Conservation (phyloP, 306 rosid species). For the Vicia sativa region DNA sequence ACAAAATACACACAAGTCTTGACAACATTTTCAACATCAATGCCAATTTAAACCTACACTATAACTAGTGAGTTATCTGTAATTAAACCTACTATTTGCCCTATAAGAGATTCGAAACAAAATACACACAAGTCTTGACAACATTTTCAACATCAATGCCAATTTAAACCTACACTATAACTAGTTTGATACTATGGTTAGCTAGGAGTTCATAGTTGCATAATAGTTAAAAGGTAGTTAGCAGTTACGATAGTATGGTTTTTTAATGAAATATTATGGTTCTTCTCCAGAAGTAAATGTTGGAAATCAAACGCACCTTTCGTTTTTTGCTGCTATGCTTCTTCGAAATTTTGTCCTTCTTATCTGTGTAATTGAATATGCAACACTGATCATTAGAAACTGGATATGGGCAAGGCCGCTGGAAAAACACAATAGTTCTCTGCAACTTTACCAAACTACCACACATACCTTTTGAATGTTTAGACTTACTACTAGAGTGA, state of each 20-base stretch:
- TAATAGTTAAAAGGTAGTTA: slow-evolving; percentile 11
- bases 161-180: slow-evolving; percentile 3
- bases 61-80: neutral
- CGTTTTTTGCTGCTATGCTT: slow-evolving; percentile 88
- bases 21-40: slow-evolving; percentile 7
- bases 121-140: slow-evolving; percentile 3
- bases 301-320: slow-evolving; percentile 64
- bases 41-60: slow-evolving; percentile 14
- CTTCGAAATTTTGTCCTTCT: slow-evolving; percentile 76
- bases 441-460: slow-evolving; percentile 25
- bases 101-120: slow-evolving; percentile 16
- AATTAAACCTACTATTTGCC: neutral
- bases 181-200: slow-evolving; percentile 4
- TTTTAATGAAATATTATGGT: slow-evolving; percentile 20
- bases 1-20: slow-evolving; percentile 8
- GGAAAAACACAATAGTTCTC: slow-evolving; percentile 17
- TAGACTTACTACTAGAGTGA: slow-evolving; percentile 70
- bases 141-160: slow-evolving; percentile 13
- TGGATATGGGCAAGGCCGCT: neutral
- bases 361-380: slow-evolving; percentile 57
- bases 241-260: neutral
- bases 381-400: slow-evolving; percentile 34
- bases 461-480: slow-evolving; percentile 69
- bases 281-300: slow-evolving; percentile 29
- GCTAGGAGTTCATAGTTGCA: slow-evolving; percentile 8